Evolutionary conservation across 352 stramenopile species (phyloP).

Genomic region (Thalassiosira mediterranea): DNA sequence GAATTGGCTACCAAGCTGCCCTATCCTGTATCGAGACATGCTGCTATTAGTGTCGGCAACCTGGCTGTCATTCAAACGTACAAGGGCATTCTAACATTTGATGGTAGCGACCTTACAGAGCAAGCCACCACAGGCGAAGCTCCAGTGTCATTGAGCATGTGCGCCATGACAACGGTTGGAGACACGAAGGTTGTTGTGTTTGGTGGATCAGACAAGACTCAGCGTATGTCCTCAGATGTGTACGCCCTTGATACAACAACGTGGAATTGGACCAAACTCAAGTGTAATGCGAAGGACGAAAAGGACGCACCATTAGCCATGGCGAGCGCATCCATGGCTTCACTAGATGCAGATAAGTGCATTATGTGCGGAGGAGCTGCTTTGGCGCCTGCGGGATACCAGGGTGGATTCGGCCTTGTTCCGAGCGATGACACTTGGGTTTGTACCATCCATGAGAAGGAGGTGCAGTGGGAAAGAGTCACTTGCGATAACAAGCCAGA

Average conservation of each 20-base stretch:
- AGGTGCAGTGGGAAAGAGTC: constrained; percentile 17
- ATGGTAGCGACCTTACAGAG: neutral
- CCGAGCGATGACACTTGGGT: constrained; percentile 22
- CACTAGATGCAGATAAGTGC: constrained; percentile 8
- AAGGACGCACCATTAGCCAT: constrained; percentile 13
- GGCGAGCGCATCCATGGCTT: constrained; percentile 22
- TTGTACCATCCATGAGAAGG: constrained; percentile 8
- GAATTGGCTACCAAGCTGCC: neutral
- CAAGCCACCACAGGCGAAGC: constrained; percentile 25
- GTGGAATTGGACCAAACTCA: constrained; percentile 45
- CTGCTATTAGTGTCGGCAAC: constrained; percentile 7
- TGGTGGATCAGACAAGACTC: constrained; percentile 40
- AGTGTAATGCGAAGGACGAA: too few relatives aligned
- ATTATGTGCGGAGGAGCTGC: constrained; percentile 41
- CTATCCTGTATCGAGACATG: constrained; percentile 36
- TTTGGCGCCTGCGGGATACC: constrained; percentile 18
- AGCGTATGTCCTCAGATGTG: constrained; percentile 24
- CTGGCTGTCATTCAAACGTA: constrained; percentile 37
- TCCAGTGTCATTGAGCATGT: constrained; percentile 38
- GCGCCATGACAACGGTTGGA: constrained; percentile 15
- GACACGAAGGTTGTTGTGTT: constrained; percentile 28
- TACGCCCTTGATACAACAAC: constrained; percentile 35
- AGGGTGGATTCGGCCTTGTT: constrained; percentile 21
- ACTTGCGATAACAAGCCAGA: constrained; percentile 4
- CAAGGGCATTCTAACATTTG: constrained; percentile 26